Base-by-base conservation (phyloP, 1,139 yeast species). In the Yamadazyma diospyri region DNA sequence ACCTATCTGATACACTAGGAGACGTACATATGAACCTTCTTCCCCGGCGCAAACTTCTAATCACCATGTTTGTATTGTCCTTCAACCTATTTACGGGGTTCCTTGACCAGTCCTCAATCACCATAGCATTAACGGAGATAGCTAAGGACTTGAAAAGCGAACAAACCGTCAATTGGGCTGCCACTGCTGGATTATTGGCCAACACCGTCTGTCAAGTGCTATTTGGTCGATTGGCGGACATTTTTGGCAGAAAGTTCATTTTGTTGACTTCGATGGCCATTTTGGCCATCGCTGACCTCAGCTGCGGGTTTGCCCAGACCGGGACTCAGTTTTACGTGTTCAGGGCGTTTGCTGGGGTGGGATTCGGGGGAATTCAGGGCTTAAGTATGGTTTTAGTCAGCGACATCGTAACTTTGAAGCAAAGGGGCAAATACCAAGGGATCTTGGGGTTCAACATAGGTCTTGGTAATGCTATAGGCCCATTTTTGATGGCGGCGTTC, bases 381-480 rank as follows among this genome's bases (percentile, higher is more conserved):
- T 45, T 68, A 25, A 51, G 59, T 5, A 67, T 66, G 70, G 65
- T 67, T 6, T 56, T 67, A 6, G 49, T 65, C 33, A 64, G 72
- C 39, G 75, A 69, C 38, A 54, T 69, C 18, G 69, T 68, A 9
- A 59, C 71, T 0, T 53, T 66, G 29, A 54, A 59, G 40, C 67
- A 69, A 38, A 52, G 74, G 39, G 74, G 74, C 0, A 67, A 64
- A 40, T 69, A 56, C 42, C 72, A 67, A 43, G 74, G 74, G 2
- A 66, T 68, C 24, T 51, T 75, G 20, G 81, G 80, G 5, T 51
- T 72, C 1, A 59, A 62, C 38, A 70, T 74, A 14, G 82, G 81
- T 0, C 40, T 74, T 8, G 83, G 82, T 2, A 72, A 71, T 46
- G 72, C 74, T 1, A 43, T 71, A 10, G 82, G 82, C 0, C 81